A percentile compares a stretch with the other conserved stretches of the same genome.
These are phyloP conservation scores for Suillus ampliporus DNA, from an alignment of 768 basidiomycete species.

Conservation along the genomic window DNA sequence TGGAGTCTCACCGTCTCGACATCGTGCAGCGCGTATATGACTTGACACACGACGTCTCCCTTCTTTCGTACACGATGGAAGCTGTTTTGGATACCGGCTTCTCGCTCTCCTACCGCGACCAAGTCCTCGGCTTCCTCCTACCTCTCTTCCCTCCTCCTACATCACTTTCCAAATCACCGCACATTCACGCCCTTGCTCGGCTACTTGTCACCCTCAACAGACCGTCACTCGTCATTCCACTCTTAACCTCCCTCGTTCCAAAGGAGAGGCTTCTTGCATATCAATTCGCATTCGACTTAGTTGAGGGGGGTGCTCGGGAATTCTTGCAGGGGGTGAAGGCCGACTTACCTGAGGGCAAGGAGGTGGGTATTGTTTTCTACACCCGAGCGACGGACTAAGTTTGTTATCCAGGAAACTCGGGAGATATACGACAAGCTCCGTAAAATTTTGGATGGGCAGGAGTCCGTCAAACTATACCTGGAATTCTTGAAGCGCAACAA, in stretches of 20 bases:
- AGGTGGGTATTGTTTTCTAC: conserved; percentile 46
- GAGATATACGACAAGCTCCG: conserved; percentile 76
- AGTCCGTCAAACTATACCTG: conserved; percentile 90
- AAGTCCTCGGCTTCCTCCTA: conserved; percentile 78
- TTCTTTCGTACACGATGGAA: conserved; percentile 92
- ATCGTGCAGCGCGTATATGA: conserved; percentile 80
- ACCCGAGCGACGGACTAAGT: conserved; percentile 14
- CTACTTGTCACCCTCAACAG: conserved; percentile 89
- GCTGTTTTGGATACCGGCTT: conserved; percentile 91
- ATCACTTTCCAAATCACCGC: conserved; percentile 72
- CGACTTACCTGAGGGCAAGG: conserved; percentile 69
- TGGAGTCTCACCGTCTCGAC: conserved; percentile 90
- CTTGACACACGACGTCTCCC: conserved; percentile 71
- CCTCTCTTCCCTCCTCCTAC: conserved; percentile 85
- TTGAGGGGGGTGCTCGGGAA: conserved; percentile 92
- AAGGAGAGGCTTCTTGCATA: conserved; percentile 82
- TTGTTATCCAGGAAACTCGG: conserved; percentile 54
- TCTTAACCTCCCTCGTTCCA: conserved; percentile 73
- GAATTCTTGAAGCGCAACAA: conserved; percentile 97
- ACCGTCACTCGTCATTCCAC: conserved; percentile 74
- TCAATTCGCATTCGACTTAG: conserved; percentile 95
- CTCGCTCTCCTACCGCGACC: conserved; percentile 82
- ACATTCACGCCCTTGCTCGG: conserved; percentile 83
- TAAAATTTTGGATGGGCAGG: conserved; percentile 87
- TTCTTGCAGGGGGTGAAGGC: conserved; percentile 81